Base-by-base conservation (phyloP, 768 basidiomycete species). In the Calocera cornea region DNA sequence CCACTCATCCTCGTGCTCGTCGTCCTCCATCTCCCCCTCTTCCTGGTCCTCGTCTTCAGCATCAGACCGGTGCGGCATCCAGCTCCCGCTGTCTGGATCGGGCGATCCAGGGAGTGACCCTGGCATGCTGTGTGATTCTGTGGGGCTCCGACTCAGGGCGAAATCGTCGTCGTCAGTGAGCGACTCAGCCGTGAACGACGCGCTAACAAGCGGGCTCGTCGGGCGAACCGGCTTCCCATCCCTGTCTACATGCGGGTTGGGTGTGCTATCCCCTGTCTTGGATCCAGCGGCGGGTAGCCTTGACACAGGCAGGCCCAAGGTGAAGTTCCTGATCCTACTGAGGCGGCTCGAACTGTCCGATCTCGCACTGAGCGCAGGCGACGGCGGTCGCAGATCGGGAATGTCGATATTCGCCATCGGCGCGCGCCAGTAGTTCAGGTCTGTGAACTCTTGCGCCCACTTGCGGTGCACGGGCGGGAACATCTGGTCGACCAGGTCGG, bases 401-500 rank as follows among this genome's bases (percentile, higher is more conserved):
- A 94, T 80, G 2, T 86, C 79, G 68, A 88, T 87, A 0, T 92
- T 89, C 64, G 84, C 85, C 14, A 97, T 79, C 0, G 92, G 87
- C 0, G 83, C 71, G 70, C 92, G 88, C 97, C 97, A 99, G 74
- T 85, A 99, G 74, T 95, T 97, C 82, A 97, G 94, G 76, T 98
- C 95, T 1, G 95, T 97, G 75, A 84, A 99, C 74, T 95, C 94
- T 1, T 90, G 86, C 14, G 87, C 83, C 84, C 87, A 88, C 74
- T 91, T 92, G 65, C 88, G 85, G 74, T 93, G 84, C 66, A 98
- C 93, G 0, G 95, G 92, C 36, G 97, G 97, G 80, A 99, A 99
- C 87, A 97, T 95, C 77, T 97, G 95, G 78, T 99, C 95, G 17
- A 99, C 97, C n/a, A 99, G 84, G 76, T 98, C 95, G 8, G 95